These are phyloP conservation scores for Chenopodium berlandieri DNA, from an alignment of 148 eudicot species.

Conservation along the genomic window DNA sequence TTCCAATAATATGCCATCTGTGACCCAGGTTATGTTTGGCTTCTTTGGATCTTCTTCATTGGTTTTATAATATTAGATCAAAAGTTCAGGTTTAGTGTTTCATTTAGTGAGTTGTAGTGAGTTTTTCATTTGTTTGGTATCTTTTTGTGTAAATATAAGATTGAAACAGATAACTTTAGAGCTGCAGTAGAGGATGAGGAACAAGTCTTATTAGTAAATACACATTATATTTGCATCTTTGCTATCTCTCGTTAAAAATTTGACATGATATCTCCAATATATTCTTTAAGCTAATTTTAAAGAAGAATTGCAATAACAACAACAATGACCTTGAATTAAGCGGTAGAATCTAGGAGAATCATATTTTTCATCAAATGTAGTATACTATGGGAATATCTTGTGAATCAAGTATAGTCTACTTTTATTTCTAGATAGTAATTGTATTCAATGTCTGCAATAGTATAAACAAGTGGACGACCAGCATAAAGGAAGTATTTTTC, in stretches of 20 bases:
- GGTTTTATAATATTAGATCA: neutral
- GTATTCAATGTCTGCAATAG: too few relatives aligned
- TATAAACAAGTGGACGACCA: too few relatives aligned
- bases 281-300: neutral
- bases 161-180: neutral
- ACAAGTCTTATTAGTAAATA: neutral
- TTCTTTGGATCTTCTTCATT: slow-evolving; percentile 1
- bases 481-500: too few relatives aligned
- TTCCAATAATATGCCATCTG: slow-evolving; percentile 39
- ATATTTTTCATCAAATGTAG: neutral
- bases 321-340: too few relatives aligned
- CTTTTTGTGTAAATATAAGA: neutral
- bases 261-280: neutral
- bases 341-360: neutral
- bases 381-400: neutral
- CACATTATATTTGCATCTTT: neutral
- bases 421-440: too few relatives aligned
- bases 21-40: slow-evolving; percentile 46
- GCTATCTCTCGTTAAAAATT: neutral
- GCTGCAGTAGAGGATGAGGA: neutral
- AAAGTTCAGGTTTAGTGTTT: neutral
- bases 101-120: neutral
- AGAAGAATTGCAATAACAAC: too few relatives aligned
- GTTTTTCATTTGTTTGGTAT: neutral
- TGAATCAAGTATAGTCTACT: neutral